Percentiles rank a stretch among this genome's conserved stretches.
Evolutionary conservation across 768 basidiomycete genomes (phyloP).

Genomic region (Podaxis sp.): DNA sequence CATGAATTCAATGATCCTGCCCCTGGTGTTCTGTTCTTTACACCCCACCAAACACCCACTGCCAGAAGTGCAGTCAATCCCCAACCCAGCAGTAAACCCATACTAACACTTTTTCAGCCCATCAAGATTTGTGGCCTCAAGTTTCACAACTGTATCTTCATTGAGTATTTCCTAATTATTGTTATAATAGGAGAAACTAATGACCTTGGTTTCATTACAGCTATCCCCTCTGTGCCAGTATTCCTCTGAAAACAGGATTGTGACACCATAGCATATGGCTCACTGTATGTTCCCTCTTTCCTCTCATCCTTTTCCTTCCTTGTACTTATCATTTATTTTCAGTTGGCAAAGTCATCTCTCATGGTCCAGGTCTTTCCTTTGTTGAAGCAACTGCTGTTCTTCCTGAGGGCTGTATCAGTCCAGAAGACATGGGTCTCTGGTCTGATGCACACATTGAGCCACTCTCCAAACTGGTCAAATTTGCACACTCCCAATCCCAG

Average conservation of each 20-base stretch:
- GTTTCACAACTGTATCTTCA: constrained; percentile 53
- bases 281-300: constrained; percentile 46
- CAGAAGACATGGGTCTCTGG: constrained; percentile 65
- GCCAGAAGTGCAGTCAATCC: constrained; percentile 40
- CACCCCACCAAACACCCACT: constrained; percentile 39
- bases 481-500: constrained; percentile 67
- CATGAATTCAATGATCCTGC: constrained; percentile 32
- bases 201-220: constrained; percentile 16
- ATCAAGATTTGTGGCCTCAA: constrained; percentile 48
- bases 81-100: constrained; percentile 33
- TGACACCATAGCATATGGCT: constrained; percentile 54
- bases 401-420: constrained; percentile 60
- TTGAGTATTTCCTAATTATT: constrained; percentile 22
- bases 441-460: constrained; percentile 46
- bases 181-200: not conserved
- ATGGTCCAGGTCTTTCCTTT: constrained; percentile 52
- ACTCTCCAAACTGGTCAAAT: constrained; percentile 50
- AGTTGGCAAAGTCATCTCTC: constrained; percentile 52
- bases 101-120: constrained; percentile 45
- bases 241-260: constrained; percentile 47
- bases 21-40: constrained; percentile 39
- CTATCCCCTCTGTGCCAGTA: constrained; percentile 60
- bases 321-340: not conserved
- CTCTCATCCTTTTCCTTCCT: constrained; percentile 13
- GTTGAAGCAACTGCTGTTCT: constrained; percentile 67